Evolutionary conservation across 768 basidiomycete genomes (phyloP).

Genomic region (Clitopilus hobsonii): DNA sequence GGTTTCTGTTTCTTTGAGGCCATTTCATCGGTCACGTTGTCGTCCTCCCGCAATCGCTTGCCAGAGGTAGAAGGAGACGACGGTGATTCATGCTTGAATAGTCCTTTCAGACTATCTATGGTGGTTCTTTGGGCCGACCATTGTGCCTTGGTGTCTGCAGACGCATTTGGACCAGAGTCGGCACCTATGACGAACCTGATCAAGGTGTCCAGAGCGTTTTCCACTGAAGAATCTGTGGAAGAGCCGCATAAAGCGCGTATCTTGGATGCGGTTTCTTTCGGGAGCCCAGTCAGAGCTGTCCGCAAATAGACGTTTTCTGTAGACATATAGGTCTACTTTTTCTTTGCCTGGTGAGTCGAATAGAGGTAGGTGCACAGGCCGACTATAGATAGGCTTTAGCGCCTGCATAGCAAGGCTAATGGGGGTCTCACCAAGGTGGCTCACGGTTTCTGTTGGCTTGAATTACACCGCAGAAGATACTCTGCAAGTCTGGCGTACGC

Average conservation of each 20-base stretch:
- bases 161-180: conserved; percentile 25
- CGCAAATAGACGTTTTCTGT: conserved; percentile 25
- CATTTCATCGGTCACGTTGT: conserved; percentile 7
- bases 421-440: too few species aligned
- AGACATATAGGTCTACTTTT: too few species aligned
- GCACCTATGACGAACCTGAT: conserved; percentile 40
- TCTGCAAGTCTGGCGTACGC: too few species aligned
- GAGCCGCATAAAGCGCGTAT: conserved; percentile 25
- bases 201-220: conserved; percentile 34
- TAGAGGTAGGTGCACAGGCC: too few species aligned
- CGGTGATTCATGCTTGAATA: conserved; percentile 19
- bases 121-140: conserved; percentile 31
- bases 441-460: too few species aligned
- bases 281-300: conserved; percentile 28
- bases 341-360: too few species aligned
- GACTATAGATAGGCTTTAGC: too few species aligned
- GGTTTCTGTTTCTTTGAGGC: conserved; percentile 30
- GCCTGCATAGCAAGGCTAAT: too few species aligned
- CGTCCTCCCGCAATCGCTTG: conserved; percentile 33
- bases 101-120: conserved; percentile 21
- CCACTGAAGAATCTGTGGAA: conserved; percentile 20
- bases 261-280: conserved; percentile 27
- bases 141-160: conserved; percentile 21
- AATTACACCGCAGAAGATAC: too few species aligned
- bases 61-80: conserved; percentile 20